Percentiles rank a stretch among this genome's conserved stretches.
Conservation (phyloP, 2,329 filamentous ascomycete genomes). For the Blastomyces percursus region DNA sequence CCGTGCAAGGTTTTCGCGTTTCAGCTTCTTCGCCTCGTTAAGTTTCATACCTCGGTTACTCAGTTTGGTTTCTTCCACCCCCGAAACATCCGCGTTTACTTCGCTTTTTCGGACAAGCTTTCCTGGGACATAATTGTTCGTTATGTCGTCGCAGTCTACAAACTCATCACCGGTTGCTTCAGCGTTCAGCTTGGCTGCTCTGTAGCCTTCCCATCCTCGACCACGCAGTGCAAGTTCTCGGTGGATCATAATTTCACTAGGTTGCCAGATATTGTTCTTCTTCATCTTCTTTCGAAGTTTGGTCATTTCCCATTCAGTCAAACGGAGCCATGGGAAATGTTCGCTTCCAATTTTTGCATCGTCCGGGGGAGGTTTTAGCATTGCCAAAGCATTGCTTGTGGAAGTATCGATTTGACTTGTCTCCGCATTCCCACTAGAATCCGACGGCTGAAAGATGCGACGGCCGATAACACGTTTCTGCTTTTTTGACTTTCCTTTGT, state of each 20-base stretch:
- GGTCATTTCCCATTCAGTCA: slow-evolving; percentile 59
- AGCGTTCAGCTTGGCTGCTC: slow-evolving; percentile 41
- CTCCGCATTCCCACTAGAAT: not conserved
- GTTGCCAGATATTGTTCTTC: slow-evolving; percentile 59
- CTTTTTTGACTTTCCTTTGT: slow-evolving; percentile 26
- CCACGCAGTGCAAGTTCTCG: slow-evolving; percentile 51
- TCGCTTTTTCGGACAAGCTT: slow-evolving; percentile 33
- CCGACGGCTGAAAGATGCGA: slow-evolving; percentile 11
- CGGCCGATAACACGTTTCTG: slow-evolving; percentile 31
- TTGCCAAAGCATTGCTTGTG: slow-evolving; percentile 50
- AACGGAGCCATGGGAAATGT: slow-evolving; percentile 51
- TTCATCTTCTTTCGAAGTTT: slow-evolving; percentile 58
- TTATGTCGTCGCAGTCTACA: slow-evolving; percentile 44
- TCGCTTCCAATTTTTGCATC: slow-evolving; percentile 50
- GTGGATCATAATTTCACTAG: slow-evolving; percentile 56
- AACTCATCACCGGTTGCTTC: slow-evolving; percentile 44
- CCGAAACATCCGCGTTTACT: slow-evolving; percentile 25
- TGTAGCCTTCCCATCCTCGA: slow-evolving; percentile 43
- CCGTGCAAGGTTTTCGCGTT: slow-evolving; percentile 42
- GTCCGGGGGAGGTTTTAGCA: slow-evolving; percentile 48
- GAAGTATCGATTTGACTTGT: slow-evolving; percentile 46
- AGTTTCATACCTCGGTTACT: slow-evolving; percentile 51
- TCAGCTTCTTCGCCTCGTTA: slow-evolving; percentile 51
- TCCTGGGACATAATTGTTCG: slow-evolving; percentile 28
- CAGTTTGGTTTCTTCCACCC: slow-evolving; percentile 40